Evolutionary conservation across 2,329 filamentous ascomycete genomes (phyloP), one percentile per base, ranked within the genome.

Genomic region (Aspergillus sp.): DNA sequence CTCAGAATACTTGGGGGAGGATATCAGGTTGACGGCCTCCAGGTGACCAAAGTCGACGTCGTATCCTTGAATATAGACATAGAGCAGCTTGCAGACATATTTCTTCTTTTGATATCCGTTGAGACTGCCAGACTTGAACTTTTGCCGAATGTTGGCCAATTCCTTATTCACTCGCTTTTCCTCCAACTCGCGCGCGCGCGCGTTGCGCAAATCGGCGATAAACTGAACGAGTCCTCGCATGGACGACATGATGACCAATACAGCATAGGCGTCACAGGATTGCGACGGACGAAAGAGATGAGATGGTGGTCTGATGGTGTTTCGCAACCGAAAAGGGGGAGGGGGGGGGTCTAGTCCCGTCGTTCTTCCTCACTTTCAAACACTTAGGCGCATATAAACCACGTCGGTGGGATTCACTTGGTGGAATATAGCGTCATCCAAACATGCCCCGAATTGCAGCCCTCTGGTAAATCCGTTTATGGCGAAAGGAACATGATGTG

Each of bases 91-190:
- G 91, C 95, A 99, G 67, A 99, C 95, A 75, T 99, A 99, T 90
- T 99, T 99, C 85, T 99, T 99, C 84, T 96, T 97, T 82, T 97
- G 92, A 75, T 99, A 99, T 66, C 95, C 96, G 74, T 90, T 96
- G 59, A 99, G 82, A 73, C 85, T 95, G 65, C 92, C 93, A 76
- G 95, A 91, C 85, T 96, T 96, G 83, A 98, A 99, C 80, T 98
- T 98, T 80, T 97, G 92, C 72, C 92, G 88, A 76, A 99, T 99
- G 74, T 99, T 99, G 74, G 95, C 95, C 76, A 99, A 81, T 81
- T 99, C 95, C 82, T 99, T 99, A 79, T 99, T 99, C 81, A 99
- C 98, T 74, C 95, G 87, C 84, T 99, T 99, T 82, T 99, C 95
- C 77, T 99, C 95, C 64, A 99, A 81, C 76, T 99, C 95, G 63